Base-by-base conservation (phyloP, 1,284 basidiomycete species). In the Malassezia psittaci region DNA sequence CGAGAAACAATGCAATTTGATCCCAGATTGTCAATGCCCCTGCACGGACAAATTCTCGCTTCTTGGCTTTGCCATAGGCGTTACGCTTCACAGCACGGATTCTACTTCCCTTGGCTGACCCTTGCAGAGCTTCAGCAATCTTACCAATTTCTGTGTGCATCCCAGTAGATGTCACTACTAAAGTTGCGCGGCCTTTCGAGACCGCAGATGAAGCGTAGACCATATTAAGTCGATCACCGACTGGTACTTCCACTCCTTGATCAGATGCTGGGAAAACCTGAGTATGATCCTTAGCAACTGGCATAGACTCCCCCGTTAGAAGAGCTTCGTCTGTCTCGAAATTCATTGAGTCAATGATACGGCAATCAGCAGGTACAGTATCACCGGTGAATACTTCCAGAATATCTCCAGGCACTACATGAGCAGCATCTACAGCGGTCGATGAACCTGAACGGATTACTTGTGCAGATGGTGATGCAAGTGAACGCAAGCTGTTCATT, bases 251-350 rank as follows among this genome's bases (percentile, higher is more conserved):
- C 44, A 40, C 54, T 18, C 54, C 38, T 2, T 73, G 64, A 42
- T 45, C 54, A 24, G 49, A 42, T 2, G 54, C 49, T 35, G 59
- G 62, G 55, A 63, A 74, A 12, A 63, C 46, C 12, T 64, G 51
- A 5, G 51, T 52, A 48, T 63, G 62, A 40, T 71, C 79, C 74
- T 86, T 86, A 32, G 77, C 74, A 12, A 85, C 83, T 55, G 84
- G 84, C 15, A 85, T 70, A 11, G 79, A 80, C 67, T 84, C 83
- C 48, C 83, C 84, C 1, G 84, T 85, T n/a, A 86, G 77, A 34
- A 85, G 78, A 5, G 83, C 82, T 68, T 85, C 83, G 57, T 84
- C 83, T 16, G 80, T 63, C 59, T 74, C 71, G 19, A 74, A 72
- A 59, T 74, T 72, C 63, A 65, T 69, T 37, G 65, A 61, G 51